Conservation (phyloP, 768 basidiomycete species). For the Rhodotorula paludigena region DNA sequence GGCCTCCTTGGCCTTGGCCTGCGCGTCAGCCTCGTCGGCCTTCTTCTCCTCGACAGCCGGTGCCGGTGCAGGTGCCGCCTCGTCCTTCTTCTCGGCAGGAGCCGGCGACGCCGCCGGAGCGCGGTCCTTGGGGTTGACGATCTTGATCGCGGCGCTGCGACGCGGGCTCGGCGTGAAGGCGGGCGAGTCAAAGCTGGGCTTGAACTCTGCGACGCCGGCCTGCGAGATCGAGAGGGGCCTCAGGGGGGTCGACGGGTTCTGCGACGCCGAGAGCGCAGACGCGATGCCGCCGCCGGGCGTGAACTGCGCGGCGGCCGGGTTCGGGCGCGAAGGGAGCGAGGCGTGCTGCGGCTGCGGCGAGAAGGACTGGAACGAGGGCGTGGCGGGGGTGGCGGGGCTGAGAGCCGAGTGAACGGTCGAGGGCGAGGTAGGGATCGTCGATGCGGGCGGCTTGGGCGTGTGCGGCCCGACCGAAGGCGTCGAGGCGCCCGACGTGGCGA, state of each 20-base stretch:
- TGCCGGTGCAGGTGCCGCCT: conserved; percentile 2
- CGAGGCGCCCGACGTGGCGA: conserved; percentile 6
- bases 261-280: too few species aligned
- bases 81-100: conserved; percentile 1
- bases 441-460: conserved; percentile 26
- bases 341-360: conserved; percentile 30
- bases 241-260: conserved; percentile 12
- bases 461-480: conserved; percentile 27
- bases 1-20: not conserved
- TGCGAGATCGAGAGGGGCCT: not conserved
- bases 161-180: conserved; percentile 20
- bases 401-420: conserved; percentile 19
- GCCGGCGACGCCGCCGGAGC: conserved; percentile 7
- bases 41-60: conserved; percentile 1
- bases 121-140: conserved; percentile 30
- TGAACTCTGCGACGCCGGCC: conserved; percentile 28
- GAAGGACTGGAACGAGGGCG: conserved; percentile 22
- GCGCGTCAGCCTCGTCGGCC: conserved; percentile 3
- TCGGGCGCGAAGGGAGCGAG: conserved; percentile 22
- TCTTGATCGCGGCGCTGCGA: conserved; percentile 30
- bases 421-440: conserved; percentile 24
- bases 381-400: conserved; percentile 13
- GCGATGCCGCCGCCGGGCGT: not conserved
- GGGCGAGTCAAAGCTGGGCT: conserved; percentile 12
- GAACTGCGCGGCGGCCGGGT: conserved; percentile 13